Evolutionary conservation across 1,284 basidiomycete species (phyloP), one percentile per base, ranked within the genome.

Genomic region (Pseudozyma hubeiensis): DNA sequence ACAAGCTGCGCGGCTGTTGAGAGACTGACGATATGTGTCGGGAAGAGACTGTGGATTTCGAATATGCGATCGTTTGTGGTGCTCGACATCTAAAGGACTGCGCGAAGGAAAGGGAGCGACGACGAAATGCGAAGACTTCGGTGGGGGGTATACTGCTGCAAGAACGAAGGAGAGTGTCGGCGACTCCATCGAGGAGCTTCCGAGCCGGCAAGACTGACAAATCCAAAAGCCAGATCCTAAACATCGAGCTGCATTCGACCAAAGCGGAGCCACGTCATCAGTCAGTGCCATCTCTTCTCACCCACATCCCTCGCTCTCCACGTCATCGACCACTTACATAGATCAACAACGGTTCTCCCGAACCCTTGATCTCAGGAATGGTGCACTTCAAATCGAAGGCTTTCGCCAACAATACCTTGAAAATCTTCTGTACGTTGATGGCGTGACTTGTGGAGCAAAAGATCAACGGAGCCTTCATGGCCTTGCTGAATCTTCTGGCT

Each of bases 361-460:
- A 29, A 11, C 72, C 77, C 49, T 77, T 80, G 30, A 81, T 80
- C 58, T 81, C 79, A 0, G 79, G 78, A 17, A 81, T 81, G 24
- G 79, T 81, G 62, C 78, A 80, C 55, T 80, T 80, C 13, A 81
- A 50, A 41, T 80, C 79, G 34, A 81, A 81, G 3, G 78, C 78
- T 45, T 78, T 78, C 13, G 76, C 75, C 30, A 78, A 51, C 17
- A 77, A 43, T 79, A 98, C 98, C 88, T 98, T 97, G 88, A 81
- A 81, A 50, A 81, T 81, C 64, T 79, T 85, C 54, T 98, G 96
- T 55, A 99, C 95, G 85, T 99, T 98, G 87, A 98, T 97, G 64
- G 94, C 94, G 77, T 95, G 94, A 41, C 93, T 93, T 43, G 96
- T 98, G 46, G 94, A 97, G 86, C 94, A 98, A 86, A 98, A 99